phyloP scores from a whole-genome alignment of 371 early-diverging fungal genomes.

The Mortierella sp. region DNA sequence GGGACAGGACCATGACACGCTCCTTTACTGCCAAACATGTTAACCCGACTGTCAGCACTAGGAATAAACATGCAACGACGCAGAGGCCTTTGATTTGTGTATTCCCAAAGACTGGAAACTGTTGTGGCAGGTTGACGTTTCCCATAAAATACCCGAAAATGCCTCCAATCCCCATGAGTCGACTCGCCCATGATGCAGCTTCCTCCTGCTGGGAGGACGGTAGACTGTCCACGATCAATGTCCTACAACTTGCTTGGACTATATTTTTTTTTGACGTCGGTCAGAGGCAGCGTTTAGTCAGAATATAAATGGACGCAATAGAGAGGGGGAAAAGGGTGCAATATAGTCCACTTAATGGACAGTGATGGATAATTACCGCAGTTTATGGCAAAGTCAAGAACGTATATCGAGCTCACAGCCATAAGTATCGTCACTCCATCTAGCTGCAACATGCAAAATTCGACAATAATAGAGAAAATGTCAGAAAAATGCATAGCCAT shows the following conservation, averaged over 20 bases:
- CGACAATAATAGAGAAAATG: neutral
- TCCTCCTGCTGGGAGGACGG: conserved; percentile 84
- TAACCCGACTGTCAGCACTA: conserved; percentile 69
- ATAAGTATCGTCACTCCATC: conserved; percentile 61
- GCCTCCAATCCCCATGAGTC: conserved; percentile 91
- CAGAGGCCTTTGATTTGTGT: conserved; percentile 88
- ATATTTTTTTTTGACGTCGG: no score
- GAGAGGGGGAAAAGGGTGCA: no score
- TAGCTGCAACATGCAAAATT: conserved; percentile 52
- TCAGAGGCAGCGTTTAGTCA: no score
- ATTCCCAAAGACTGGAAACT: conserved; percentile 81
- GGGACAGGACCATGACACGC: conserved; percentile 48
- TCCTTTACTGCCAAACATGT: conserved; percentile 79
- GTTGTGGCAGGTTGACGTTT: conserved; percentile 76
- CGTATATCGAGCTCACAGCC: conserved; percentile 86
- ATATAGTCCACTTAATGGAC: no score
- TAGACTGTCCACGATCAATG: conserved; percentile 88
- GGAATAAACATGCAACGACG: conserved; percentile 73
- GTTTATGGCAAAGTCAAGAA: conserved; percentile 94
- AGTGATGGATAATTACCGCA: conserved; percentile 63
- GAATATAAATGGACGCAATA: no score
- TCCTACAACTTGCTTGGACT: conserved; percentile 89
- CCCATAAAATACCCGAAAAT: conserved; percentile 92
- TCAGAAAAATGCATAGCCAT: no score
- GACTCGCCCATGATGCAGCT: conserved; percentile 94